These are phyloP conservation scores for Caryopteris hybrid DNA, from an alignment of 305 asterid species.

Conservation along the genomic window DNA sequence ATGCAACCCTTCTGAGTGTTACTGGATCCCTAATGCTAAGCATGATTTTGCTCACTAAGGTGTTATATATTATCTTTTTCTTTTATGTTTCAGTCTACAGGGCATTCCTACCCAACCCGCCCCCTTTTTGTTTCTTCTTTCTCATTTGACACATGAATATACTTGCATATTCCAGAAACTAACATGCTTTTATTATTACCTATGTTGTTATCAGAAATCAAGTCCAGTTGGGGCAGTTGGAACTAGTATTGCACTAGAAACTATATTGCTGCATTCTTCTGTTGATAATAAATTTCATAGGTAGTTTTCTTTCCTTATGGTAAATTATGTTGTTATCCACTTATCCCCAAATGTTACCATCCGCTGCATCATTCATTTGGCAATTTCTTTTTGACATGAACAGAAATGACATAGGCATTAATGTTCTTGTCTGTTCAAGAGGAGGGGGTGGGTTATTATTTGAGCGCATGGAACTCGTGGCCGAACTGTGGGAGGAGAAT, in stretches of 20 bases:
- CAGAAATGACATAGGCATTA: conserved; percentile 58
- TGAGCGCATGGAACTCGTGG: conserved; percentile 96
- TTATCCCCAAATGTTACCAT: not conserved
- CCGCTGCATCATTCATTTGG: conserved; percentile 9
- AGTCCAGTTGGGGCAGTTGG: conserved; percentile 93
- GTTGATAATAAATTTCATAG: conserved; percentile 48
- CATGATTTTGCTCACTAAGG: not conserved
- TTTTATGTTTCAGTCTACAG: not conserved
- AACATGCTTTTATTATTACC: conserved; percentile 20
- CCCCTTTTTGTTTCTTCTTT: not conserved
- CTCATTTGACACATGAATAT: not conserved
- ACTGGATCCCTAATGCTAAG: conserved; percentile 1
- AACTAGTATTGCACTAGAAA: conserved; percentile 91
- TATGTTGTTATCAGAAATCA: conserved; percentile 57
- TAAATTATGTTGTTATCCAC: not conserved
- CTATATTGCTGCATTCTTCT: conserved; percentile 65
- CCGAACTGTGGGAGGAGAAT: conserved; percentile 91
- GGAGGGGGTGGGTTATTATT: conserved; percentile 93
- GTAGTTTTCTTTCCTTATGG: conserved; percentile 30
- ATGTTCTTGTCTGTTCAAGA: conserved; percentile 88
- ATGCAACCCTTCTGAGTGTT: not conserved
- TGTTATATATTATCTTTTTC: not conserved
- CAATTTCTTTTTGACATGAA: conserved; percentile 14
- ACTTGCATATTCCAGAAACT: conserved; percentile 3
- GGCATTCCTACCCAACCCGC: not conserved